phyloP scores from a whole-genome alignment of 2,329 filamentous ascomycete genomes.

The Pestalotiopsis sp. region DNA sequence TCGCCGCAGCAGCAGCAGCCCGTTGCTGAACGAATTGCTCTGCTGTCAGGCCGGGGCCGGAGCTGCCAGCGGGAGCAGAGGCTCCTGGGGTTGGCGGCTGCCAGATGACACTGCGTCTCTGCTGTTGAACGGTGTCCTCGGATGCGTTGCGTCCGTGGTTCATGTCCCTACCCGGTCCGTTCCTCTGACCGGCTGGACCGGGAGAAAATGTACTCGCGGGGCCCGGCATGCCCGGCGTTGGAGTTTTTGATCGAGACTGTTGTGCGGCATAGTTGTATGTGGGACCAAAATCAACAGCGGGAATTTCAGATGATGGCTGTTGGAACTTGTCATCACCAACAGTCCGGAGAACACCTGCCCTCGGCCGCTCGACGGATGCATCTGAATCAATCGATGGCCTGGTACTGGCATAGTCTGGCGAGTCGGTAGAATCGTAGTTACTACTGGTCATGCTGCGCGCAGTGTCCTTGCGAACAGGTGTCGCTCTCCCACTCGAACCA shows the following conservation, averaged over 20 bases:
- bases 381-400: constrained; percentile 54
- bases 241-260: constrained; percentile 35
- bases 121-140: constrained; percentile 45
- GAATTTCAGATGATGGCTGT: constrained; percentile 55
- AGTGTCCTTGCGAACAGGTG: constrained; percentile 38
- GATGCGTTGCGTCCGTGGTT: constrained; percentile 50
- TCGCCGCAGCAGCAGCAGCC: constrained; percentile 58
- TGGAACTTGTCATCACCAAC: constrained; percentile 57
- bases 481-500: constrained; percentile 29
- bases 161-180: constrained; percentile 26
- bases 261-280: constrained; percentile 67
- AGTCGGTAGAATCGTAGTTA: constrained; percentile 63
- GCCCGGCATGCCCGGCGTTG: constrained; percentile 23
- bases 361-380: constrained; percentile 64
- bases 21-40: constrained; percentile 86
- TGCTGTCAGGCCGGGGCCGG: constrained; percentile 60
- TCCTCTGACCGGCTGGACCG: constrained; percentile 13
- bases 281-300: constrained; percentile 82
- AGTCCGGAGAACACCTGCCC: constrained; percentile 80
- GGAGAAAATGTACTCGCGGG: constrained; percentile 36
- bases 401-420: constrained; percentile 80
- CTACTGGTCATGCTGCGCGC: constrained; percentile 41
- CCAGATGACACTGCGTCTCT: constrained; percentile 69
- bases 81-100: constrained; percentile 53
- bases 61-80: constrained; percentile 51